A percentile compares a stretch with the other conserved stretches of the same genome.
These are phyloP conservation scores for Verticillium nonalfalfae DNA, from an alignment of 2,329 filamentous ascomycete genomes.

Conservation along the genomic window DNA sequence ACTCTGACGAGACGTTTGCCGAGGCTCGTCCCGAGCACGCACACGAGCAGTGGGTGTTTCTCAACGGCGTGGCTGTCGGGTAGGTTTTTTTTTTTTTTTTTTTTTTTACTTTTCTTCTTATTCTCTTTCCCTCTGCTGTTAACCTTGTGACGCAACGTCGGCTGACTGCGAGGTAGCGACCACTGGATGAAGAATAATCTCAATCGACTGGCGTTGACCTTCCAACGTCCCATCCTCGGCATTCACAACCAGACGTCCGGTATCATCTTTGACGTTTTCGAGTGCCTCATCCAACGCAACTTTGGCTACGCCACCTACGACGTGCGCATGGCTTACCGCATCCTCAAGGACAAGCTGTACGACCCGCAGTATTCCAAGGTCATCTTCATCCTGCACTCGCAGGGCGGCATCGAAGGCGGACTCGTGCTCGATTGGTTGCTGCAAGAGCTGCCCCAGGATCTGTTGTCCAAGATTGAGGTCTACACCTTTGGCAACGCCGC, in stretches of 20 bases:
- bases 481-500: slow-evolving; percentile 75
- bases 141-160: background rate
- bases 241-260: slow-evolving; percentile 73
- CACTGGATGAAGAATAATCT: slow-evolving; percentile 67
- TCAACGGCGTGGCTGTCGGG: slow-evolving; percentile 66
- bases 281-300: slow-evolving; percentile 72
- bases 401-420: slow-evolving; percentile 69
- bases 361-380: slow-evolving; percentile 59
- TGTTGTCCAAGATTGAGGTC: slow-evolving; percentile 65
- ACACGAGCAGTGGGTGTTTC: slow-evolving; percentile 71
- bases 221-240: slow-evolving; percentile 63
- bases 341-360: slow-evolving; percentile 58
- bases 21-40: slow-evolving; percentile 40
- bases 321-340: slow-evolving; percentile 53
- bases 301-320: slow-evolving; percentile 67
- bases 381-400: slow-evolving; percentile 68
- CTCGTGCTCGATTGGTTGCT: slow-evolving; percentile 72
- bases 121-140: too few relatives aligned
- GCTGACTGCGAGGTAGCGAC: slow-evolving; percentile 30
- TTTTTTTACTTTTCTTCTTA: slow-evolving; percentile 5
- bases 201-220: slow-evolving; percentile 64
- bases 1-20: slow-evolving; percentile 47
- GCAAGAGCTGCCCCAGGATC: slow-evolving; percentile 60
- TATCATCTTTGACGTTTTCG: slow-evolving; percentile 68
- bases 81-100: slow-evolving; percentile 24